Percentiles rank a stretch among this genome's conserved stretches.
Conservation (phyloP, 2,329 filamentous ascomycete genomes). For the Lachnellula arida region DNA sequence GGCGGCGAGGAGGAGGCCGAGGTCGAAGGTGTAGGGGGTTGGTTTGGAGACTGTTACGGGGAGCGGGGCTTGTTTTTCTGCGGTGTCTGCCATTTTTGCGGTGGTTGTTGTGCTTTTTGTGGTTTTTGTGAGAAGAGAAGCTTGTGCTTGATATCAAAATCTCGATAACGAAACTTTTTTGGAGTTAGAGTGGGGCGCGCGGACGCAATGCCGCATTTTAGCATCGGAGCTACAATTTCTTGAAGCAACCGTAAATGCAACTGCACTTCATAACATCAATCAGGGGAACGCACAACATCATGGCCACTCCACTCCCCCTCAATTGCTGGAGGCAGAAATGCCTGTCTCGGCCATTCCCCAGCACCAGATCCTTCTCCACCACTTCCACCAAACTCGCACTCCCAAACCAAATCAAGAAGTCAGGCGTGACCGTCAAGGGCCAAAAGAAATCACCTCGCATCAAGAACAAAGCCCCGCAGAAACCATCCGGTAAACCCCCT, state of each 20-base stretch:
- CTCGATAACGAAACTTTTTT: conserved; percentile 17
- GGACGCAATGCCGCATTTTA: conserved; percentile 17
- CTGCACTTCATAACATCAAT: neutral
- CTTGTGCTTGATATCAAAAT: conserved; percentile 7
- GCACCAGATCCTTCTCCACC: conserved; percentile 26
- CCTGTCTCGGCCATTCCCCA: conserved; percentile 41
- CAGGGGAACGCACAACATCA: neutral
- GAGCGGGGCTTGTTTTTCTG: conserved; percentile 30
- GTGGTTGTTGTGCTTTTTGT: conserved; percentile 1
- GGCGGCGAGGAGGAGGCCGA: conserved; percentile 78
- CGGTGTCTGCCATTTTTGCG: neutral
- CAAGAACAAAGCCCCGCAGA: conserved; percentile 45
- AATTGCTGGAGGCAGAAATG: conserved; percentile 51
- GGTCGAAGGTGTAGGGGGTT: conserved; percentile 88
- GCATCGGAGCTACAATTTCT: conserved; percentile 7
- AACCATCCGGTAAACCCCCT: conserved; percentile 47
- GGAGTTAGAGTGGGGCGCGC: neutral
- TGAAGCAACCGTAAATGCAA: neutral
- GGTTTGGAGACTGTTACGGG: conserved; percentile 71
- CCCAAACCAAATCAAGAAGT: conserved; percentile 7
- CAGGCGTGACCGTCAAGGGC: neutral
- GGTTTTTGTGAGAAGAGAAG: neutral
- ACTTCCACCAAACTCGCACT: conserved; percentile 24
- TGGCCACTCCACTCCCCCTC: conserved; percentile 46
- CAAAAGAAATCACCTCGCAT: conserved; percentile 23